phyloP scores from a whole-genome alignment of 2,329 filamentous ascomycete genomes.

The Neobulgaria alba region DNA sequence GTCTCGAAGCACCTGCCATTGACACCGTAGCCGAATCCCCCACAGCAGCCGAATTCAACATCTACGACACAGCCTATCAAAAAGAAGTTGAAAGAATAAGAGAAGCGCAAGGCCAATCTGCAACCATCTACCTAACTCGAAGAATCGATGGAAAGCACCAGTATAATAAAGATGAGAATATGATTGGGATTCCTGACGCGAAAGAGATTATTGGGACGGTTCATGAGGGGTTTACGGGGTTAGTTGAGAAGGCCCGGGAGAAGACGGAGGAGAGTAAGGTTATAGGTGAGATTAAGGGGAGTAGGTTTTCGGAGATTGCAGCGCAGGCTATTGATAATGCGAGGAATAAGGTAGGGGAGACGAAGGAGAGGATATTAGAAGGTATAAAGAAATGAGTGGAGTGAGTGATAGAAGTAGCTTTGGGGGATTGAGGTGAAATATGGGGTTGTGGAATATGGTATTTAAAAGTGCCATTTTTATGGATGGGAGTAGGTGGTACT shows the following conservation, averaged over 20 bases:
- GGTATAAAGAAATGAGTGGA: background rate
- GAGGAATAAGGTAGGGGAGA: conserved; percentile 7
- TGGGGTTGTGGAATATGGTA: too few relatives aligned
- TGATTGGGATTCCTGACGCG: conserved; percentile 19
- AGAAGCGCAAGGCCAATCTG: conserved; percentile 35
- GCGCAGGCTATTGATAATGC: background rate
- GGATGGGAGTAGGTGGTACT: too few relatives aligned
- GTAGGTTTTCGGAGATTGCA: background rate
- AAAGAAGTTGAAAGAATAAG: conserved; percentile 70
- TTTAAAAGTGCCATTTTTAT: too few relatives aligned
- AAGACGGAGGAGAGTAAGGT: conserved; percentile 6
- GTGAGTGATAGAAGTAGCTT: background rate
- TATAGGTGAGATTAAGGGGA: background rate
- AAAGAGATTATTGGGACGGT: conserved; percentile 10
- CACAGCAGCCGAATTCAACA: conserved; percentile 71
- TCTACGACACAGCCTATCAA: conserved; percentile 83
- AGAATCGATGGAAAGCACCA: conserved; percentile 36
- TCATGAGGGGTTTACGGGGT: conserved; percentile 23
- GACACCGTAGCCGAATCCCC: conserved; percentile 74
- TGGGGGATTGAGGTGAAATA: background rate
- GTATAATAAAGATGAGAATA: conserved; percentile 26
- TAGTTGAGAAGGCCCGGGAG: conserved; percentile 26
- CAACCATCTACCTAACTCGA: conserved; percentile 50
- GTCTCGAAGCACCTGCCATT: conserved; percentile 29
- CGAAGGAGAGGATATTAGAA: conserved; percentile 1